Percentiles rank a stretch among this genome's conserved stretches.
phyloP scores from a whole-genome alignment of 768 basidiomycete genomes.

The Hortiboletus campestris region DNA sequence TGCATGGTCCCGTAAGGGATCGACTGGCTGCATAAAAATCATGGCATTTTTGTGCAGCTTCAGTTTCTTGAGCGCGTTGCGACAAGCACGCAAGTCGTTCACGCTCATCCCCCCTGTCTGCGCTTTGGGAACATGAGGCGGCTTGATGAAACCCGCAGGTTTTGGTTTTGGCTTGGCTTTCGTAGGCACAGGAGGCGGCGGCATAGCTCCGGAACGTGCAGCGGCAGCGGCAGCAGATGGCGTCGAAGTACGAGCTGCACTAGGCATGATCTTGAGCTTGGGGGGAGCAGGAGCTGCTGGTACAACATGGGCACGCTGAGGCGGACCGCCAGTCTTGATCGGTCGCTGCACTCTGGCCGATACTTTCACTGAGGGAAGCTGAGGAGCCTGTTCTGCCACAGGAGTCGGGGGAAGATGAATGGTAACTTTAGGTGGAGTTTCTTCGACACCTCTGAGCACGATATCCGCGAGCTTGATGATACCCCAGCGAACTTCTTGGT shows the following conservation, averaged over 20 bases:
- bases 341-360: constrained; percentile 38
- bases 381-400: constrained; percentile 57
- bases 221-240: constrained; percentile 16
- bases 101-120: constrained; percentile 74
- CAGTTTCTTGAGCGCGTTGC: constrained; percentile 78
- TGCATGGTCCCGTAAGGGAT: constrained; percentile 89
- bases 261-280: constrained; percentile 52
- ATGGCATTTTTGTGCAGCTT: constrained; percentile 67
- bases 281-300: constrained; percentile 37
- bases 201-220: constrained; percentile 21
- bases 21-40: constrained; percentile 87
- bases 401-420: constrained; percentile 81
- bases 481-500: constrained; percentile 89
- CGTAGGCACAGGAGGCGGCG: constrained; percentile 29
- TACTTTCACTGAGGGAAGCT: constrained; percentile 53
- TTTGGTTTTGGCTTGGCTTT: constrained; percentile 29
- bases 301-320: constrained; percentile 29
- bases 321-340: constrained; percentile 36
- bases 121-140: constrained; percentile 60
- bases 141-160: constrained; percentile 29
- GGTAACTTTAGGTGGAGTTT: constrained; percentile 82
- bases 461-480: constrained; percentile 90
- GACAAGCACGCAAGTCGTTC: constrained; percentile 72
- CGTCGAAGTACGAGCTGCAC: constrained; percentile 10
- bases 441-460: constrained; percentile 77